Evolutionary conservation across 371 early-diverging fungal genomes (phyloP), one percentile per base, ranked within the genome.

Genomic region (Capillidium rhysosporum): DNA sequence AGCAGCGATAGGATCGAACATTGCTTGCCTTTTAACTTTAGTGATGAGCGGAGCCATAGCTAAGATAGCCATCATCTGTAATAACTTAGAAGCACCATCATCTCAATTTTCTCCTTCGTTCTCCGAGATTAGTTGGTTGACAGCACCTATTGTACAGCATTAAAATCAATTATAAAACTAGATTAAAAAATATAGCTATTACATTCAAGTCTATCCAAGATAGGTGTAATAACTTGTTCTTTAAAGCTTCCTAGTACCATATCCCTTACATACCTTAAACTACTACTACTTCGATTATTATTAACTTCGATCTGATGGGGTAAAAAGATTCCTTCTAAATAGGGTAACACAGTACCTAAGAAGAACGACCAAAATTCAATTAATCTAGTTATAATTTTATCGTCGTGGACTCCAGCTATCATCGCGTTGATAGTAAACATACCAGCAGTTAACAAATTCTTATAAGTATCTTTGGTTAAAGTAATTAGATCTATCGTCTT

Each of bases 321-420:
- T 2, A 87, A 66, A 57, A 90, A 88, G 9, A 84, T 86, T 1
- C 83, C 89, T 58, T 88, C 82, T 54, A 91, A 71, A 53, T 81
- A 86, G 49, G 89, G 91, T 39, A 89, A 63, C 0, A 86, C 86
- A 40, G 82, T 82, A 0, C 82, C 82, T 54, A 81, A 84, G 59
- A 82, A 80, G 60, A 86, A 84, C 1, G 79, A 79, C 91, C 91
- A 91, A 29, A 83, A 75, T 43, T 83, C 83, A 0, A 82, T 82
- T 23, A 89, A 55, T 12, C 87, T 76, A 30, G 73, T 74, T 21
- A 79, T 67, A 44, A 86, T 60, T 34, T 70, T 76, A 46, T 85
- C 85, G 39, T 82, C 82, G 1, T 75, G 76, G 2, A 80, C 82
- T 41, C 75, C 74, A 40, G 73, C 66, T 57, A 87, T 71, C 56